Conservation (phyloP, 1,284 basidiomycete species). For the Ganoderma lucidum region DNA sequence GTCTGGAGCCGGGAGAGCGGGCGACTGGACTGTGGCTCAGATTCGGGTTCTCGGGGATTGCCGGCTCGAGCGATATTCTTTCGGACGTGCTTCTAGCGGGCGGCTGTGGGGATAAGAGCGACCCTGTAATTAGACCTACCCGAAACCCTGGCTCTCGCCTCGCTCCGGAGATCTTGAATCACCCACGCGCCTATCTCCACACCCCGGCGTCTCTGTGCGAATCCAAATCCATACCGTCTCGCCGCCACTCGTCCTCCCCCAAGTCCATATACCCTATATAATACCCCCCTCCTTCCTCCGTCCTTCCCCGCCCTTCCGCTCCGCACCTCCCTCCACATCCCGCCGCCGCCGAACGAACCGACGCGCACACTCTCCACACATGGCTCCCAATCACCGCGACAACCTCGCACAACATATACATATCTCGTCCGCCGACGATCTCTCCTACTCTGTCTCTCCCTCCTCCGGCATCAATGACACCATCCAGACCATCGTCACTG, state of each 20-base stretch:
- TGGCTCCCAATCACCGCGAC: constrained; percentile 32
- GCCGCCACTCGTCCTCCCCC: background rate
- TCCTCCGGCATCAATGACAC: constrained; percentile 41
- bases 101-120: constrained; percentile 7
- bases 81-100: constrained; percentile 5
- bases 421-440: constrained; percentile 44
- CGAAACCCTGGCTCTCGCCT: background rate
- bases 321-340: constrained; percentile 1
- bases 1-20: constrained; percentile 6
- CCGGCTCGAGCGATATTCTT: constrained; percentile 8
- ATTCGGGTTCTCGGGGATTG: constrained; percentile 5
- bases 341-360: background rate
- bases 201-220: constrained; percentile 3
- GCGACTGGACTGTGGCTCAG: constrained; percentile 6
- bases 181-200: constrained; percentile 10
- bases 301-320: constrained; percentile 12
- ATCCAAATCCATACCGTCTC: background rate
- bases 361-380: constrained; percentile 6
- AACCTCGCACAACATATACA: constrained; percentile 41
- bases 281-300: constrained; percentile 1
- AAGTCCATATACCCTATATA: constrained; percentile 13
- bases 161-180: constrained; percentile 10
- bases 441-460: constrained; percentile 41
- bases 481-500: constrained; percentile 66
- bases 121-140: constrained; percentile 10